A percentile compares a stretch with the other conserved stretches of the same genome.
Conservation (phyloP, 2,329 filamentous ascomycete genomes). For the Colletotrichum truncatum region DNA sequence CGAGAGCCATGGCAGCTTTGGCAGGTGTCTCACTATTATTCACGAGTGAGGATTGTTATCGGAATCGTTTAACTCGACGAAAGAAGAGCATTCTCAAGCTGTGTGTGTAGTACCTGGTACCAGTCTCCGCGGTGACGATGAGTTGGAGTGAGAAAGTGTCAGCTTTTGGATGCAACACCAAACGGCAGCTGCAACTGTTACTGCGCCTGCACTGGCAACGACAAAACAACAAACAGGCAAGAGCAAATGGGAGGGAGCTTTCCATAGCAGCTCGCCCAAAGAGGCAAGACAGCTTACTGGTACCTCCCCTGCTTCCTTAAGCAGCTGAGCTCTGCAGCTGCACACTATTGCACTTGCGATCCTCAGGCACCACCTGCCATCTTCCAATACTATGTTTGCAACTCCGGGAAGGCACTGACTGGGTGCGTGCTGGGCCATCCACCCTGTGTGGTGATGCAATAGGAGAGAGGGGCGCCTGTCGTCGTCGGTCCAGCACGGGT, state of each 20-base stretch:
- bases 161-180: neutral
- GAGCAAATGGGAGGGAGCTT: neutral
- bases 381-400: neutral
- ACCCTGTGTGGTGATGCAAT: constrained; percentile 11
- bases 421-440: neutral
- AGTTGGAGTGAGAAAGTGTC: neutral
- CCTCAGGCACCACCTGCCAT: constrained; percentile 17
- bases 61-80: neutral
- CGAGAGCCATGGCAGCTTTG: constrained; percentile 8
- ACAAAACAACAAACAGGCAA: neutral
- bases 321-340: too few species aligned
- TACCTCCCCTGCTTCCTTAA: too few species aligned
- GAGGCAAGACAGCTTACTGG: too few species aligned
- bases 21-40: neutral
- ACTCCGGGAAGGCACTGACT: neutral
- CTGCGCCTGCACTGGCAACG: too few species aligned
- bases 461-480: neutral
- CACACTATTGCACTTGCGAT: too few species aligned
- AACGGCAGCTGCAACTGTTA: too few species aligned
- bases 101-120: too few species aligned
- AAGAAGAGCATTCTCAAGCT: neutral
- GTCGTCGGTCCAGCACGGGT: neutral
- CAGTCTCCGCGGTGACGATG: neutral
- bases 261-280: neutral
- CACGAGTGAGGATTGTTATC: neutral